These are phyloP conservation scores for Coniella vitis DNA, from an alignment of 2,329 filamentous ascomycete genomes.

Conservation along the genomic window DNA sequence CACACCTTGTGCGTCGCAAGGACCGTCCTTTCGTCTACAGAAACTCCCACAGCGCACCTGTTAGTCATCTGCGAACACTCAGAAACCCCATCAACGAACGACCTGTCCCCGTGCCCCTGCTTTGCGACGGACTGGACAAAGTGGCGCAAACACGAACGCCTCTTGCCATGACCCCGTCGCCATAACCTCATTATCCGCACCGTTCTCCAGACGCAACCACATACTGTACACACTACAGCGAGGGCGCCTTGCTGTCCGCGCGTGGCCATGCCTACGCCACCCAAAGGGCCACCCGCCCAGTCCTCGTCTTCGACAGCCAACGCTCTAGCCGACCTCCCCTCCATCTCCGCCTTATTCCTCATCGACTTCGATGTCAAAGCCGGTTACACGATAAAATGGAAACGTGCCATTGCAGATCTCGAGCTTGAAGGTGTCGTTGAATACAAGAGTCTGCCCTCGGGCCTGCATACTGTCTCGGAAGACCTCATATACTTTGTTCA, in stretches of 20 bases:
- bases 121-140: not conserved
- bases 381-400: conserved; percentile 88
- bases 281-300: conserved; percentile 4
- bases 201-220: not conserved
- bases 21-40: too few species aligned
- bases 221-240: not conserved
- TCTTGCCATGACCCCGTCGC: conserved; percentile 11
- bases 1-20: not conserved
- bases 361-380: conserved; percentile 91
- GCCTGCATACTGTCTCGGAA: conserved; percentile 78
- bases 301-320: not conserved
- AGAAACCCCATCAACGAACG: not conserved
- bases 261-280: conserved; percentile 12
- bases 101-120: not conserved
- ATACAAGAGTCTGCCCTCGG: conserved; percentile 93
- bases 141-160: conserved; percentile 2
- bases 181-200: not conserved
- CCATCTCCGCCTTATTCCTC: conserved; percentile 74
- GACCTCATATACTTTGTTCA: conserved; percentile 96
- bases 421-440: conserved; percentile 82
- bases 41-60: too few species aligned
- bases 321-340: conserved; percentile 43
- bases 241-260: not conserved
- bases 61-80: too few species aligned
- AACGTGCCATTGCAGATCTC: conserved; percentile 62